These are phyloP conservation scores for Prinsepia uniflora DNA, from an alignment of 306 rosid species.

Conservation along the genomic window DNA sequence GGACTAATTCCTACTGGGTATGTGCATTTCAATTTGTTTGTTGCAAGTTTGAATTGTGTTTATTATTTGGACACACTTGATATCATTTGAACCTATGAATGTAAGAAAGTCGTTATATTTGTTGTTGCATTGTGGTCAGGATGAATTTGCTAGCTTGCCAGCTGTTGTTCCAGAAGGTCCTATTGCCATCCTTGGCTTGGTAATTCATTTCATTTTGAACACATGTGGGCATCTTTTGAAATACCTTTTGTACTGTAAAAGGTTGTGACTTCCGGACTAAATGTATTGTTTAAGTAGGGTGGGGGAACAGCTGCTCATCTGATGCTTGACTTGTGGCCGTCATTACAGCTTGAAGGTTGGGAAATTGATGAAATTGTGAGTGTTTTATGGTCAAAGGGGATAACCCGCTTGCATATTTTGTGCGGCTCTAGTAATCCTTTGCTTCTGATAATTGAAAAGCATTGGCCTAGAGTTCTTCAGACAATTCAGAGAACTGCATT, in stretches of 20 bases:
- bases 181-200: slow-evolving; percentile 90
- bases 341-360: slow-evolving; percentile 93
- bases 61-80: too few relatives aligned
- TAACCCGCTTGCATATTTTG: slow-evolving; percentile 1
- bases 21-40: slow-evolving; percentile 11
- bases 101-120: not conserved
- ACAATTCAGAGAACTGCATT: slow-evolving; percentile 1
- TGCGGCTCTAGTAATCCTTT: not conserved
- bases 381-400: slow-evolving; percentile 1
- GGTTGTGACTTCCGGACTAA: slow-evolving; percentile 11
- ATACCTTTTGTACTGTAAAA: slow-evolving; percentile 14
- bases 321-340: slow-evolving; percentile 91
- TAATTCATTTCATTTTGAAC: slow-evolving; percentile 34
- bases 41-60: not conserved
- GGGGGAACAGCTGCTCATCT: slow-evolving; percentile 91
- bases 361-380: slow-evolving; percentile 85
- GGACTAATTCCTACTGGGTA: slow-evolving; percentile 93
- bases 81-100: not conserved
- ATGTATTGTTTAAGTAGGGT: slow-evolving; percentile 45
- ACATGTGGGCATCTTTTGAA: slow-evolving; percentile 10
- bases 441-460: not conserved
- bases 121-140: slow-evolving; percentile 51
- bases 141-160: slow-evolving; percentile 88
- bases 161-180: slow-evolving; percentile 89
- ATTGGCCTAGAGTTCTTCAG: not conserved